A percentile compares a stretch with the other conserved stretches of the same genome.
These are phyloP conservation scores for Dendrobium officinale DNA, from an alignment of 106 monocot species.

Conservation along the genomic window DNA sequence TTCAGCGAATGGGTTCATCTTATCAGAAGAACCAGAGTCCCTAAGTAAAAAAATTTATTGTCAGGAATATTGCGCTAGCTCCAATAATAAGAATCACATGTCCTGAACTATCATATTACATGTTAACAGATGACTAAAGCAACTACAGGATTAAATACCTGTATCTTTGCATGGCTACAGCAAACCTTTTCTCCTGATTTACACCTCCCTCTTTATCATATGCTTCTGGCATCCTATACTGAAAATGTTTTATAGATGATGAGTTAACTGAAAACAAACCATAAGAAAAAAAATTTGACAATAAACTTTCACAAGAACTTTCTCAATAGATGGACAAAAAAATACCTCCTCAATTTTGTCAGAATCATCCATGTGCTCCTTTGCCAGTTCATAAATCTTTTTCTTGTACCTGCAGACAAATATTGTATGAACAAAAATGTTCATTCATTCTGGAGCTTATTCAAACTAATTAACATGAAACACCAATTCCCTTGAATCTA, in stretches of 20 bases:
- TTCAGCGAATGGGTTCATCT: slow-evolving; percentile 99
- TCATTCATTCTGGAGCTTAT: not conserved
- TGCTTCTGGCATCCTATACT: slow-evolving; percentile 98
- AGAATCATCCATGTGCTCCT: slow-evolving; percentile 48
- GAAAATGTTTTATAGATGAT: slow-evolving; percentile 5
- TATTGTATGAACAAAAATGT: not conserved
- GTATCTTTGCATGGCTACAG: slow-evolving; percentile 77
- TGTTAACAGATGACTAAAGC: not conserved
- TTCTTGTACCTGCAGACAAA: slow-evolving; percentile 63
- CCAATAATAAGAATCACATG: not conserved
- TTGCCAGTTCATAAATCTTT: slow-evolving; percentile 72
- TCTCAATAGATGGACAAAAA: not conserved
- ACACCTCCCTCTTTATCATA: slow-evolving; percentile 85
- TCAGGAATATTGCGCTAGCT: slow-evolving; percentile 1
- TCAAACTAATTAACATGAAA: not conserved
- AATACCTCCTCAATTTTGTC: slow-evolving; percentile 59
- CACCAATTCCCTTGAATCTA: not conserved
- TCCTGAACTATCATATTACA: slow-evolving; percentile 6
- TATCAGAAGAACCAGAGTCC: slow-evolving; percentile 70
- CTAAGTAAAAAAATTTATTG: slow-evolving; percentile 18
- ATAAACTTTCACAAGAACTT: not conserved
- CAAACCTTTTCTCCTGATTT: slow-evolving; percentile 98
- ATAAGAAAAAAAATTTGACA: not conserved
- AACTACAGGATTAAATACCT: slow-evolving; percentile 26
- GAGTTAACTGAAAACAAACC: not conserved